Evolutionary conservation across 179 eudicot species (phyloP).

Genomic region (Spinacia oleracea): DNA sequence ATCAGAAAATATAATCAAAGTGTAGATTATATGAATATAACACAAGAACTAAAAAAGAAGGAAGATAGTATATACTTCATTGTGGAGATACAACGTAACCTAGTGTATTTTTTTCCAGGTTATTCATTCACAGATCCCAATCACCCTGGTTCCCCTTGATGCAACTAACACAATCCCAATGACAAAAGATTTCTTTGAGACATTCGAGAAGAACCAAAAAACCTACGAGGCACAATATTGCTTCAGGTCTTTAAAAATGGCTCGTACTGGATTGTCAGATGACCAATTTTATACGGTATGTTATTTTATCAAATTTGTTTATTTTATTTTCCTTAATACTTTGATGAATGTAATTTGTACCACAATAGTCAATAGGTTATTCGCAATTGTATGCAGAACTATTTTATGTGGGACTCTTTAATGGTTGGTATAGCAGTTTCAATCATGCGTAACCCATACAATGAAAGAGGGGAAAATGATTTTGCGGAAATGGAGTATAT

Average conservation of each 20-base stretch:
- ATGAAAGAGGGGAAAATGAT: conserved; percentile 56
- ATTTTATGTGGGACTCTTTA: conserved; percentile 87
- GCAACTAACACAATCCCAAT: conserved; percentile 86
- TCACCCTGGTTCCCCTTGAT: conserved; percentile 75
- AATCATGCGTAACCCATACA: conserved; percentile 51
- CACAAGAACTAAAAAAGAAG: too few species aligned
- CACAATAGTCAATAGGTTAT: too few species aligned
- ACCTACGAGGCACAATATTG: conserved; percentile 80
- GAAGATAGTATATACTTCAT: too few species aligned
- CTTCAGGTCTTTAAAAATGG: conserved; percentile 66
- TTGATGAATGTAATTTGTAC: background rate
- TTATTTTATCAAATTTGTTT: too few species aligned
- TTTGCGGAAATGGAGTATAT: conserved; percentile 75
- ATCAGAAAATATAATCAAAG: too few species aligned
- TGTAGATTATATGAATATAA: too few species aligned
- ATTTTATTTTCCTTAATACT: background rate
- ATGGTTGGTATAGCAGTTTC: conserved; percentile 71
- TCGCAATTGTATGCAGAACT: conserved; percentile 43
- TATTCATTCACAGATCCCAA: conserved; percentile 81
- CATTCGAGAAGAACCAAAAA: conserved; percentile 58
- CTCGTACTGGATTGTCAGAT: conserved; percentile 62
- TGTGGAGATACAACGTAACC: too few species aligned
- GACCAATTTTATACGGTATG: conserved; percentile 59
- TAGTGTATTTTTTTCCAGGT: conserved; percentile 41
- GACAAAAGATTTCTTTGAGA: conserved; percentile 48